Evolutionary conservation across 2,329 filamentous ascomycete genomes (phyloP).

Genomic region (Colletotrichum siamense): DNA sequence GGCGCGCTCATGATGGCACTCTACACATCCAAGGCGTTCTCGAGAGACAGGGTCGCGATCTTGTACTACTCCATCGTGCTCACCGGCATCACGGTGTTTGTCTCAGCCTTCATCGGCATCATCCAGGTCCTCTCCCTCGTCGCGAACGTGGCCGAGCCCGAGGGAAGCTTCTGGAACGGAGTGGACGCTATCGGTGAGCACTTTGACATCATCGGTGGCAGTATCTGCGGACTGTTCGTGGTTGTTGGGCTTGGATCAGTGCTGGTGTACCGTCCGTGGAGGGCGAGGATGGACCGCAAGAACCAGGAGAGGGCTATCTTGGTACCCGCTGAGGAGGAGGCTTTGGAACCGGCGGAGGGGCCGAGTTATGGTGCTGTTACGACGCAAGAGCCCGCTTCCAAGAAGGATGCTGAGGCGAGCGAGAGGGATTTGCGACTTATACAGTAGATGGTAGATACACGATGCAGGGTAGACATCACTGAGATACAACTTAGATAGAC

Average conservation of each 20-base stretch:
- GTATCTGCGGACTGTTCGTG: constrained; percentile 85
- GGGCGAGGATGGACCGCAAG: constrained; percentile 50
- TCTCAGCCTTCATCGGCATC: constrained; percentile 84
- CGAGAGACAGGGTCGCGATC: constrained; percentile 84
- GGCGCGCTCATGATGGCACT: constrained; percentile 94
- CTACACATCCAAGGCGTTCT: constrained; percentile 81
- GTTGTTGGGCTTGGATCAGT: constrained; percentile 78
- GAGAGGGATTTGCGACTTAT: background rate
- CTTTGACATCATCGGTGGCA: constrained; percentile 85
- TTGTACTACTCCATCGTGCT: constrained; percentile 93
- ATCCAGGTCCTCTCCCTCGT: constrained; percentile 84
- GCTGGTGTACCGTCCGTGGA: constrained; percentile 81
- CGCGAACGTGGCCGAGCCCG: constrained; percentile 75
- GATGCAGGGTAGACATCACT: background rate
- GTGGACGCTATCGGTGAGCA: constrained; percentile 78
- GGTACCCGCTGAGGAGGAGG: constrained; percentile 2
- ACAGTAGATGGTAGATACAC: background rate
- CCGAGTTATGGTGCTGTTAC: constrained; percentile 63
- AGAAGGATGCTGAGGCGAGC: background rate
- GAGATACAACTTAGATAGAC: background rate
- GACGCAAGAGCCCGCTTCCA: background rate
- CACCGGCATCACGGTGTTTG: constrained; percentile 81
- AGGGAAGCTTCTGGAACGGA: constrained; percentile 89
- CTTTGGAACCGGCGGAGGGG: constrained; percentile 10
- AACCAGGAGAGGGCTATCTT: background rate